phyloP scores from a whole-genome alignment of 345 rosid genomes.

The Stellera chamaejasme region DNA sequence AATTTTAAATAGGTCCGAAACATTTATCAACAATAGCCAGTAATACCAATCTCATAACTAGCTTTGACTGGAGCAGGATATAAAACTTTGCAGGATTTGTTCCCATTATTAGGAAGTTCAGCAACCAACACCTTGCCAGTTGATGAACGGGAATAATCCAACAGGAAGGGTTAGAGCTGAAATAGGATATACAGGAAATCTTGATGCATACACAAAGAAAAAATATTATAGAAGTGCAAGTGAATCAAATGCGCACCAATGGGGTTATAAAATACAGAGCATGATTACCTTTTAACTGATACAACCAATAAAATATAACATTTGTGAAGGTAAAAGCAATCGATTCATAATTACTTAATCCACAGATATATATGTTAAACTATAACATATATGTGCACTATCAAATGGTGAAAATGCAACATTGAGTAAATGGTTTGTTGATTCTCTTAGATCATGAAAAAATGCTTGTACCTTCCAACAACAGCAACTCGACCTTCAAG shows the following conservation, averaged over 20 bases:
- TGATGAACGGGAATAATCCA: constrained; percentile 38
- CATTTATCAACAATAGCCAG: too few species aligned
- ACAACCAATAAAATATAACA: too few species aligned
- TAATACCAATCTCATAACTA: constrained; percentile 78
- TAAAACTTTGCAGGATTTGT: constrained; percentile 60
- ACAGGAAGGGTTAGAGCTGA: not conserved
- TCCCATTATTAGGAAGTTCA: constrained; percentile 74
- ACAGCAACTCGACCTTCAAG: constrained; percentile 67
- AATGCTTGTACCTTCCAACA: constrained; percentile 85
- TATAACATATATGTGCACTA: too few species aligned
- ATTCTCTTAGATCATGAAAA: constrained; percentile 49
- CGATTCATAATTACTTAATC: too few species aligned
- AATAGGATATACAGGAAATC: too few species aligned
- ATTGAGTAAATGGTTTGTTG: constrained; percentile 33
- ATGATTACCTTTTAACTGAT: constrained; percentile 70
- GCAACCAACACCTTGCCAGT: constrained; percentile 84
- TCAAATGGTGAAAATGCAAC: constrained; percentile 57
- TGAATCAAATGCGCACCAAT: too few species aligned
- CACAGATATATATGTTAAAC: too few species aligned
- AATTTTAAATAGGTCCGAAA: too few species aligned
- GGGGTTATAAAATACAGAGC: not conserved
- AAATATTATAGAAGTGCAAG: too few species aligned
- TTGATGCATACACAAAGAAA: too few species aligned
- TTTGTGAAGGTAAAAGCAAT: too few species aligned
- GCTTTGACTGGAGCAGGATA: constrained; percentile 95